Evolutionary conservation across 495 filamentous ascomycete species (phyloP).

Genomic region (Echria macrotheca): DNA sequence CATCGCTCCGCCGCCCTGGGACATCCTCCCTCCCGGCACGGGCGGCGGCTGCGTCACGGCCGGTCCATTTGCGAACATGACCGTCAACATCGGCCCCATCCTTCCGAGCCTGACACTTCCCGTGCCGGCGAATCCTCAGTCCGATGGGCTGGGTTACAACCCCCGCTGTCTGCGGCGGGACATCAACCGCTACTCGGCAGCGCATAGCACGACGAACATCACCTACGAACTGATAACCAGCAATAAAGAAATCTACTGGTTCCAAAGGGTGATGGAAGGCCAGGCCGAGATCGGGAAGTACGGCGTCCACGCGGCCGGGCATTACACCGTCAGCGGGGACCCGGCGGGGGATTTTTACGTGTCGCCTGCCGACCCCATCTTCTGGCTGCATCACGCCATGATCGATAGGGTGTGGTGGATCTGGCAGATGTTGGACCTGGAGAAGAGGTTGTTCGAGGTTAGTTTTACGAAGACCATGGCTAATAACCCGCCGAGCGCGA

Average conservation of each 20-base stretch:
- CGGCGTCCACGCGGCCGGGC: conserved; percentile 59
- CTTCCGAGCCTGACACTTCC: conserved; percentile 30
- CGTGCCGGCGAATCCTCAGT: conserved; percentile 32
- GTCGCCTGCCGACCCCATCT: conserved; percentile 58
- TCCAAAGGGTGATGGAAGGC: conserved; percentile 42
- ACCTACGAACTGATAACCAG: conserved; percentile 38
- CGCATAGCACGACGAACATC: conserved; percentile 29
- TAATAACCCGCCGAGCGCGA: conserved; percentile 20
- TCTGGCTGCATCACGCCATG: conserved; percentile 63
- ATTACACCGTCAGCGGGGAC: conserved; percentile 39
- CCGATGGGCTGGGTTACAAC: conserved; percentile 43
- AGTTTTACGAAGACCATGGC: conserved; percentile 18
- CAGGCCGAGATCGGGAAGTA: conserved; percentile 23
- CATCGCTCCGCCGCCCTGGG: not conserved
- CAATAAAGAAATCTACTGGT: conserved; percentile 43
- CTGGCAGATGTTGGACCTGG: conserved; percentile 58
- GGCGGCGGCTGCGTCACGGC: conserved; percentile 61
- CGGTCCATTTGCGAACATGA: conserved; percentile 51
- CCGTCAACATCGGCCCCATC: conserved; percentile 21
- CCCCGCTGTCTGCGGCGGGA: conserved; percentile 64
- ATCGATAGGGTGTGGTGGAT: conserved; percentile 65
- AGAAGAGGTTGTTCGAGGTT: conserved; percentile 29
- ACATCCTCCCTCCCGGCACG: conserved; percentile 38
- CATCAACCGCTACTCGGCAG: conserved; percentile 49
- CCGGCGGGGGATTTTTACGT: conserved; percentile 50